Evolutionary conservation across 2,329 filamentous ascomycete genomes (phyloP), one percentile per base, ranked within the genome.

Genomic region (Colletotrichum magnum): DNA sequence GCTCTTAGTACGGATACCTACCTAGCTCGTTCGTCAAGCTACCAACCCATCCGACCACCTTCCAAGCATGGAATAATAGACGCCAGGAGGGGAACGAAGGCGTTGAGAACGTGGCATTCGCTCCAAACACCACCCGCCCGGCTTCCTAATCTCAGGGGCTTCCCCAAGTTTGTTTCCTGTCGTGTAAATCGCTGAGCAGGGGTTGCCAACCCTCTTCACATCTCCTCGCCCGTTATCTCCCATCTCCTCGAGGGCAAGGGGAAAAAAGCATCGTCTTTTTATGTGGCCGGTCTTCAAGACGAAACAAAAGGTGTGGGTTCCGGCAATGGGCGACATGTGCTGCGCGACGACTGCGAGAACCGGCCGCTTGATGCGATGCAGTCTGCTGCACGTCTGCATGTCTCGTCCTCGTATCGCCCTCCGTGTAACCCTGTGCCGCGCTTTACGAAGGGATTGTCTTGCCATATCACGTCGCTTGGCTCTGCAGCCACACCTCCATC

Each of bases 341-440:
- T 60, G 16, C 43, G 47, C 52, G 36, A 15, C 39, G 36, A n/a
- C 36, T 24, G 26, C 10, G 36, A 56, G 58, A 41, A 18, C 26
- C 18, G 51, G 12, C 28, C 36, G 32, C 47, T 48, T 52, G 21
- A 41, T 54, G 61, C 41, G 64, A 41, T 54, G 61, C 41, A 65
- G 53, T 43, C 50, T 65, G 54, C 65, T 59, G 61, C 56, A 66
- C 4, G 41, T 45, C 50, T 57, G 56, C 62, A 69, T 57, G 66
- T 66, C 43, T 61, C 26, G 66, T 51, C 56, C 66, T 69, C 66
- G 66, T 69, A 69, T 69, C 62, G 41, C 51, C 26, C 24, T 69
- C 62, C 56, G 60, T 60, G 62, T 56, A 60, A 64, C 61, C 65
- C 56, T 58, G 41, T 7, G 39, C n/a, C 41, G 36, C 43, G 36